phyloP scores from a whole-genome alignment of 1,139 yeast species.

The Debaryomyces sp. region DNA sequence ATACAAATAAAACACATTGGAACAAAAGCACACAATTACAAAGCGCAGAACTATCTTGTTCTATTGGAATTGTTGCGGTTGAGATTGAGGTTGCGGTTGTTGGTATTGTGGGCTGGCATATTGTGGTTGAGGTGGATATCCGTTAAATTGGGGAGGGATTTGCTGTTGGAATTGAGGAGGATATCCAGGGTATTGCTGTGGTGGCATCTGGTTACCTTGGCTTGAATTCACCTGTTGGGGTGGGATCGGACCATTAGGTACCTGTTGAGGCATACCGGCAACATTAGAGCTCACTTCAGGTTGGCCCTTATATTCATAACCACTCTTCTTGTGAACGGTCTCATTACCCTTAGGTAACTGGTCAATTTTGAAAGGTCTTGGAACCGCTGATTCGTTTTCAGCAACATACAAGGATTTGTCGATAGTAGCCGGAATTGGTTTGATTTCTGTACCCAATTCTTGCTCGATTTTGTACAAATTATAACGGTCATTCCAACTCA shows the following conservation, averaged over 20 bases:
- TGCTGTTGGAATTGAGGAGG: slow-evolving; percentile 28
- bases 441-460: slow-evolving; percentile 96
- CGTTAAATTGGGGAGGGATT: slow-evolving; percentile 17
- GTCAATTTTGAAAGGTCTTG: slow-evolving; percentile 83
- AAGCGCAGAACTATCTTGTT: neutral
- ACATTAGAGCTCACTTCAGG: slow-evolving; percentile 30
- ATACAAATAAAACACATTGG: slow-evolving; percentile 6
- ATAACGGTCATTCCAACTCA: slow-evolving; percentile 96
- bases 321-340: slow-evolving; percentile 35
- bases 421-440: slow-evolving; percentile 90
- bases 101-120: slow-evolving; percentile 12
- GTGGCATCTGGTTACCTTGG: slow-evolving; percentile 15
- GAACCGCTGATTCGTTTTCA: slow-evolving; percentile 73
- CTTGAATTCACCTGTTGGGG: slow-evolving; percentile 17
- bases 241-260: slow-evolving; percentile 18
- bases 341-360: slow-evolving; percentile 60
- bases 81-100: slow-evolving; percentile 12
- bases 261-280: slow-evolving; percentile 20
- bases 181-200: slow-evolving; percentile 31
- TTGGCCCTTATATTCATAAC: slow-evolving; percentile 54
- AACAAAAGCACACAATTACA: neutral
- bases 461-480: slow-evolving; percentile 93
- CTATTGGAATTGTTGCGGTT: slow-evolving; percentile 17
- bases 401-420: slow-evolving; percentile 90
- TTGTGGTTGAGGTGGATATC: slow-evolving; percentile 16